Conservation (phyloP, 495 filamentous ascomycete genomes). For the Aspergillus olivimuriae region DNA sequence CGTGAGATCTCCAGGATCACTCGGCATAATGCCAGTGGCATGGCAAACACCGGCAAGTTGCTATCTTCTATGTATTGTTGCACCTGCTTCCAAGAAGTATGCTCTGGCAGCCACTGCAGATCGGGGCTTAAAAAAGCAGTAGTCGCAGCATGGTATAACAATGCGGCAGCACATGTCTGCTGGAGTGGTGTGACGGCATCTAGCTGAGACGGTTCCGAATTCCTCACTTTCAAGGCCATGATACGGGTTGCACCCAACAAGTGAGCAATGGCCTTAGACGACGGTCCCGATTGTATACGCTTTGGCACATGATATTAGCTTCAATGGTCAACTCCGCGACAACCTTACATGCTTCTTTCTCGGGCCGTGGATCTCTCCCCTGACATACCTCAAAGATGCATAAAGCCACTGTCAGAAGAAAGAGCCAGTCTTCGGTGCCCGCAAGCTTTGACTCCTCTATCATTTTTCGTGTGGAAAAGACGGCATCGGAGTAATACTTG, state of each 20-base stretch:
- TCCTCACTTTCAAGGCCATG: conserved; percentile 1
- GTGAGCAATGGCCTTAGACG: not conserved
- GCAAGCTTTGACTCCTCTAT: not conserved
- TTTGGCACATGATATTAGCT: not conserved
- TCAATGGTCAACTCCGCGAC: not conserved
- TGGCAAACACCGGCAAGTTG: not conserved
- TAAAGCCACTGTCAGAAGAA: not conserved
- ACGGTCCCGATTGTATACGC: not conserved
- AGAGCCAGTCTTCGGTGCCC: conserved; percentile 4
- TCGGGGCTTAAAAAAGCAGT: not conserved
- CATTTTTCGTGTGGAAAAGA: not conserved
- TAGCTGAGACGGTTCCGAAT: not conserved
- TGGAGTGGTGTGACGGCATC: not conserved
- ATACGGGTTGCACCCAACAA: conserved; percentile 2
- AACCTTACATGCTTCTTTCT: not conserved
- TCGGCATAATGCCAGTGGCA: conserved; percentile 1
- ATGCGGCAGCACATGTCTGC: not conserved
- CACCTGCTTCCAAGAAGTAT: not conserved
- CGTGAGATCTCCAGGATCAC: conserved; percentile 1
- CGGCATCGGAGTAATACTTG: not conserved
- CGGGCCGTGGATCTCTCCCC: not conserved
- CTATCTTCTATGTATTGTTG: not conserved
- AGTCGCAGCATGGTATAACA: conserved; percentile 3
- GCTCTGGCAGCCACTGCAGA: not conserved
- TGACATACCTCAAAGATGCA: conserved; percentile 3